These are phyloP conservation scores for Phialemonium atrogriseum DNA, from an alignment of 2,329 filamentous ascomycete genomes.

Conservation along the genomic window DNA sequence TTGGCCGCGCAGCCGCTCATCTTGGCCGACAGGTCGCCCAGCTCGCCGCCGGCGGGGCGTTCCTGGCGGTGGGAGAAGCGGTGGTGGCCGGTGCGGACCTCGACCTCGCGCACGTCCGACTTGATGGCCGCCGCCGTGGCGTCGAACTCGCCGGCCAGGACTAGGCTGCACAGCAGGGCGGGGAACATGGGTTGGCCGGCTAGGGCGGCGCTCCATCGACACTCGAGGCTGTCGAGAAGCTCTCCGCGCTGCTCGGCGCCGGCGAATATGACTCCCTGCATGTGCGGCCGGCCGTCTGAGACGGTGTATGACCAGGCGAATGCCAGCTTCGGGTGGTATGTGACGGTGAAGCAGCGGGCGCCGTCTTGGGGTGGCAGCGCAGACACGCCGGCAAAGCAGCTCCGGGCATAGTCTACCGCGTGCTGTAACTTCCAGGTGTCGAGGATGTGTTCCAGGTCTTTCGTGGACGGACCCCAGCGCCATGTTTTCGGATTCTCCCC, in stretches of 20 bases:
- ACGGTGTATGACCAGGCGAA: slow-evolving; percentile 25
- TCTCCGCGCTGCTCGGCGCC: slow-evolving; percentile 15
- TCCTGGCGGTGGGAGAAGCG: slow-evolving; percentile 21
- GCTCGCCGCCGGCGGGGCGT: slow-evolving; percentile 18
- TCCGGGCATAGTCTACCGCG: slow-evolving; percentile 20
- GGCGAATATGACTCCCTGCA: slow-evolving; percentile 22
- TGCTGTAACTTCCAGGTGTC: slow-evolving; percentile 7
- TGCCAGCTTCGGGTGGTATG: slow-evolving; percentile 29
- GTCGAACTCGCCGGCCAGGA: slow-evolving; percentile 25
- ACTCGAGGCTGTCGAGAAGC: slow-evolving; percentile 16
- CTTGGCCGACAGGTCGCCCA: slow-evolving; percentile 21
- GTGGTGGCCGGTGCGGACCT: slow-evolving; percentile 26
- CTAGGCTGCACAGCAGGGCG: slow-evolving; percentile 22
- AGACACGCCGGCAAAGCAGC: slow-evolving; percentile 23
- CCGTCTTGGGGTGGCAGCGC: slow-evolving; percentile 13
- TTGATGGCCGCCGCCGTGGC: slow-evolving; percentile 23
- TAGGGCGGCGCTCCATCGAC: slow-evolving; percentile 18
- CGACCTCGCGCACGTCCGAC: slow-evolving; percentile 22
- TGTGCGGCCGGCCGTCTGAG: slow-evolving; percentile 10
- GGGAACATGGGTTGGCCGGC: slow-evolving; percentile 25
- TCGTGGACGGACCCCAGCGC: slow-evolving; percentile 7
- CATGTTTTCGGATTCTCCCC: slow-evolving; percentile 4
- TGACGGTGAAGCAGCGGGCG: slow-evolving; percentile 21
- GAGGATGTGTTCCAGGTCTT: slow-evolving; percentile 5
- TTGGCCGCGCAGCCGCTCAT: slow-evolving; percentile 26